Base-by-base conservation (phyloP, 352 stramenopile species). In the Plasmopara viticola region DNA sequence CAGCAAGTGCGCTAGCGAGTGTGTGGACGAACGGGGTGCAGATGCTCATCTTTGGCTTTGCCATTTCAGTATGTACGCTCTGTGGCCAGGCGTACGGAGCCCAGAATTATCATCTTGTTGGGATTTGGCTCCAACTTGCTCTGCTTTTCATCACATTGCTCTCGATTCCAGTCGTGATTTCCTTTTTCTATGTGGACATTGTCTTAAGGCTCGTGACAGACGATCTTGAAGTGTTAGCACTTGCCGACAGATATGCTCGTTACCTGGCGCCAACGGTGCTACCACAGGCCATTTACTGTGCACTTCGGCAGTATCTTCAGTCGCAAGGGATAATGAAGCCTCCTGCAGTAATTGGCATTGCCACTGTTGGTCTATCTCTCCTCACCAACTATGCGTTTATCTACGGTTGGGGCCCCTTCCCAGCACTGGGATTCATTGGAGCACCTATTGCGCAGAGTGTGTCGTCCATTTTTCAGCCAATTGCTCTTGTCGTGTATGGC, bases 11-110 rank as follows among this genome's bases (percentile, higher is more conserved):
- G 28, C 49, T 93, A 0, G 77, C 82, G 4, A 75, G 77, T 38
- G 87, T 93, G 48, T 93, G 80, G 79, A 90, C 78, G 5, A 87
- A 81, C 52, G 82, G 72, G 37, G 76, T 87, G 51, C 82, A 89
- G 53, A 87, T 90, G 53, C 60, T 88, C 40, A 86, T 90, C 60
- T 89, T 86, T 47, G 79, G 78, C 14, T 86, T 86, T 50, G 80
- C 82, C 17, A 73, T 86, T 46, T 86, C 82, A 20, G 74, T 90
- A 14, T 87, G 74, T 56, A 90, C 82, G 43, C 62, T 93, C 14
- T 90, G 82, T 44, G 79, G 82, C 9, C 78, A 93, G 44, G 79
- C 82, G 25, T 93, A 84, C 47, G 82, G 82, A 35, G 82, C 82
- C 10, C 75, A 78, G 47, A 93, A 93, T 60, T 85, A 73, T 39